A percentile compares a stretch with the other conserved stretches of the same genome.
These are phyloP conservation scores for Talaromyces borbonicus DNA, from an alignment of 495 filamentous ascomycete species.

Conservation along the genomic window DNA sequence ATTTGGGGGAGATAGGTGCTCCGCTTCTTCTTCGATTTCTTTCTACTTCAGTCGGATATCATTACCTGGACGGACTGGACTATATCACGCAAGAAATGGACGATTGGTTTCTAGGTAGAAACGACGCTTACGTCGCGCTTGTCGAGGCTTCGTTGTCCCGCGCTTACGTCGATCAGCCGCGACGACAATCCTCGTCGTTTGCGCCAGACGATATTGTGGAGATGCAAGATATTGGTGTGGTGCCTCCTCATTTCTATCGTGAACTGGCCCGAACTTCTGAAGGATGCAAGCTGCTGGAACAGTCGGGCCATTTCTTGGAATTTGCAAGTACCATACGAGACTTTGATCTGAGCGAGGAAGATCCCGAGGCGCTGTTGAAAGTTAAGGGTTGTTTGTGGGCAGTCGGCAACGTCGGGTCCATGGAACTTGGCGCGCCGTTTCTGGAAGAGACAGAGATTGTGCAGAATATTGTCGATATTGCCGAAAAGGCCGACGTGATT, in stretches of 20 bases:
- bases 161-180: constrained; percentile 58
- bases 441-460: constrained; percentile 82
- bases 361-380: constrained; percentile 79
- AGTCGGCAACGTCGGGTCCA: constrained; percentile 93
- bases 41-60: constrained; percentile 91
- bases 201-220: constrained; percentile 48
- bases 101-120: constrained; percentile 94
- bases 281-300: constrained; percentile 77
- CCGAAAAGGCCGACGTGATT: constrained; percentile 76
- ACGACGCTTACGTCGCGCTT: constrained; percentile 88
- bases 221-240: constrained; percentile 50
- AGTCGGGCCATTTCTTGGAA: constrained; percentile 92
- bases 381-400: constrained; percentile 97
- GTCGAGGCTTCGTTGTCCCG: constrained; percentile 92
- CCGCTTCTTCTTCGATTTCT: constrained; percentile 87
- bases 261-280: constrained; percentile 88
- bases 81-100: constrained; percentile 99
- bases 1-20: constrained; percentile 93
- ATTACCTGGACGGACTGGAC: constrained; percentile 92
- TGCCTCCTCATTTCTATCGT: constrained; percentile 94
- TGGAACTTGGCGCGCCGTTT: constrained; percentile 94
- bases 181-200: constrained; percentile 23
- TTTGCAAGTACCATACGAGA: constrained; percentile 84
- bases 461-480: constrained; percentile 73
- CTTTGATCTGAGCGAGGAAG: constrained; percentile 70